These are phyloP conservation scores for Magnusiomyces magnusii DNA, from an alignment of 1,139 yeast genomes.

Conservation along the genomic window DNA sequence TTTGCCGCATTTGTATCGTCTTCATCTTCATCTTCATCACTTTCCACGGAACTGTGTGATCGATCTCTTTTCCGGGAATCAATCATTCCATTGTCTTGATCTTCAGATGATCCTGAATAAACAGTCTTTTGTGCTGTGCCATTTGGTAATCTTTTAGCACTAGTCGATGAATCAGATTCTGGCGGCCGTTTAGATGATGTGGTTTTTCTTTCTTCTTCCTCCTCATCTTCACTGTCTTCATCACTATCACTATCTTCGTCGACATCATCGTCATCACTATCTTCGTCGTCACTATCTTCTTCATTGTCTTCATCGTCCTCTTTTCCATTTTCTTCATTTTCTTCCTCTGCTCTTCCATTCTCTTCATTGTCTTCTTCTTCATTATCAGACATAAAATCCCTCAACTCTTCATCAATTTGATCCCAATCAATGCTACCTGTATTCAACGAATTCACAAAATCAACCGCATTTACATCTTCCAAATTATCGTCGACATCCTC, in stretches of 20 bases:
- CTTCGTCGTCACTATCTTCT: conserved; percentile 1
- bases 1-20: conserved; percentile 17
- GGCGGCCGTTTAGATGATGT: neutral
- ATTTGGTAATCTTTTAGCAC: neutral
- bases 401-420: conserved; percentile 34
- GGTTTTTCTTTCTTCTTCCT: neutral
- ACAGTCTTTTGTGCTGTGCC: neutral
- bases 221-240: neutral
- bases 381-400: conserved; percentile 32
- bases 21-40: conserved; percentile 6
- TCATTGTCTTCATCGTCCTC: conserved; percentile 7
- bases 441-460: conserved; percentile 29
- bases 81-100: neutral
- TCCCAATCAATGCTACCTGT: conserved; percentile 35
- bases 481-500: conserved; percentile 28
- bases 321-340: neutral
- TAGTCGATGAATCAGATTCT: neutral
- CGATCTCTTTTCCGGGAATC: conserved; percentile 1
- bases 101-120: neutral
- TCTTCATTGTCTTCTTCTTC: conserved; percentile 12
- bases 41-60: conserved; percentile 7
- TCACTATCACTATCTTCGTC: neutral
- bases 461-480: conserved; percentile 24
- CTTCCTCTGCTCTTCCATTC: neutral
- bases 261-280: neutral